Evolutionary conservation across 495 filamentous ascomycete species (phyloP).

Genomic region (Pyronema omphalodes): DNA sequence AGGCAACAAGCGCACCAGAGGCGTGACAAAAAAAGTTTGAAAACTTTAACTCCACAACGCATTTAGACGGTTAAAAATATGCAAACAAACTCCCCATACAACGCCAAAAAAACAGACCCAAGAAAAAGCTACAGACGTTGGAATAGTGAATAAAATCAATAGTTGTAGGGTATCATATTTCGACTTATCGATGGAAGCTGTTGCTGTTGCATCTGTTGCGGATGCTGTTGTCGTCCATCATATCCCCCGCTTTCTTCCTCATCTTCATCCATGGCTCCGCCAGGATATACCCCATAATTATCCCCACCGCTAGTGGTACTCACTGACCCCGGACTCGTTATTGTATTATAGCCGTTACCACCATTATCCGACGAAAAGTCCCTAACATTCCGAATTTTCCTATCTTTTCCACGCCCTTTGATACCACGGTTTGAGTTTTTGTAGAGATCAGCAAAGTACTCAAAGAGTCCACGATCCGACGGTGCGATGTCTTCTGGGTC

Average conservation of each 20-base stretch:
- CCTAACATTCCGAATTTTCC: slow-evolving; percentile 32
- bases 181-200: slow-evolving; percentile 22
- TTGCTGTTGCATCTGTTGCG: slow-evolving; percentile 19
- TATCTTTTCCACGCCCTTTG: slow-evolving; percentile 78
- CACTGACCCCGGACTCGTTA: slow-evolving; percentile 20
- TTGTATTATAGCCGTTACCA: slow-evolving; percentile 11
- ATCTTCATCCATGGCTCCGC: slow-evolving; percentile 20
- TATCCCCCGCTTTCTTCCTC: slow-evolving; percentile 15
- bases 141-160: slow-evolving; percentile 17
- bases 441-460: slow-evolving; percentile 74
- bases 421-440: slow-evolving; percentile 92
- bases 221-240: slow-evolving; percentile 6
- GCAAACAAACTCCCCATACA: neutral
- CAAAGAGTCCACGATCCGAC: slow-evolving; percentile 61
- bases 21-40: neutral
- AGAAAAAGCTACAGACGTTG: neutral
- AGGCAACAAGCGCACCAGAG: neutral
- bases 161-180: slow-evolving; percentile 1
- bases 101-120: neutral
- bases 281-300: slow-evolving; percentile 12
- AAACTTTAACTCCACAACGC: neutral
- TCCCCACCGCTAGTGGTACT: slow-evolving; percentile 21
- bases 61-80: neutral
- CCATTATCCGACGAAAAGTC: slow-evolving; percentile 16
- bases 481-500: slow-evolving; percentile 43